Evolutionary conservation across 2,329 filamentous ascomycete species (phyloP).

Genomic region (Fusarium euwallaceae): DNA sequence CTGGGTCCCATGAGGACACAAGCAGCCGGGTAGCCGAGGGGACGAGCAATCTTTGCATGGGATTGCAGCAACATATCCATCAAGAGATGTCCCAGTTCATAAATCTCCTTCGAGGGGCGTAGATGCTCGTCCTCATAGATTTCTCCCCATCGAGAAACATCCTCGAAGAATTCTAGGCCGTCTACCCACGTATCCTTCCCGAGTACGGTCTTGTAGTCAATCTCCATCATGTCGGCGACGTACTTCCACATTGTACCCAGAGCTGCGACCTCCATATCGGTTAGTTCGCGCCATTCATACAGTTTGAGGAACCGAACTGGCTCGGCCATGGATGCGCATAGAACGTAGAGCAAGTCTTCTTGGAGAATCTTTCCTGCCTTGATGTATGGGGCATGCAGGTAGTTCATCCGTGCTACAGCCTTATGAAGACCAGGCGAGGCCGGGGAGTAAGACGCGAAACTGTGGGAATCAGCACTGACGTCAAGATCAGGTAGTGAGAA

Average conservation of each 20-base stretch:
- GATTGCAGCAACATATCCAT: conserved; percentile 71
- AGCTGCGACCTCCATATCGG: conserved; percentile 76
- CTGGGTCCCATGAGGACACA: conserved; percentile 74
- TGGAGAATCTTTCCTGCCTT: conserved; percentile 54
- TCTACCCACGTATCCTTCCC: conserved; percentile 58
- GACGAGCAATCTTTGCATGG: conserved; percentile 61
- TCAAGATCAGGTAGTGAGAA: not conserved
- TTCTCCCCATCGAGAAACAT: conserved; percentile 62
- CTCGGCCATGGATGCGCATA: conserved; percentile 73
- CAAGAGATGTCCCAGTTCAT: conserved; percentile 69
- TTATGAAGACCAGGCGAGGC: conserved; percentile 49
- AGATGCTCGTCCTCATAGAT: conserved; percentile 72
- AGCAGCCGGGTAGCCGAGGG: conserved; percentile 64
- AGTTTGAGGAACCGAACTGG: conserved; percentile 72
- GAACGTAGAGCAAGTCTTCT: conserved; percentile 56
- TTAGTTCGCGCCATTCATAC: conserved; percentile 79
- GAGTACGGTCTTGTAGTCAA: conserved; percentile 62
- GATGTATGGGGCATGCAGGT: conserved; percentile 54
- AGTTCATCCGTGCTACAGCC: conserved; percentile 57
- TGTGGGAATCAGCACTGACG: conserved; percentile 19
- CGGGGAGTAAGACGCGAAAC: conserved; percentile 50
- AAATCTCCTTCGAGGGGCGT: conserved; percentile 64
- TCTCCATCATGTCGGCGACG: conserved; percentile 77
- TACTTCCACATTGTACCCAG: conserved; percentile 78
- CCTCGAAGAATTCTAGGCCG: conserved; percentile 65